Percentiles rank a stretch among this genome's conserved stretches.
phyloP scores from a whole-genome alignment of 176 grass and related monocot genomes.

The Raddia distichophylla region DNA sequence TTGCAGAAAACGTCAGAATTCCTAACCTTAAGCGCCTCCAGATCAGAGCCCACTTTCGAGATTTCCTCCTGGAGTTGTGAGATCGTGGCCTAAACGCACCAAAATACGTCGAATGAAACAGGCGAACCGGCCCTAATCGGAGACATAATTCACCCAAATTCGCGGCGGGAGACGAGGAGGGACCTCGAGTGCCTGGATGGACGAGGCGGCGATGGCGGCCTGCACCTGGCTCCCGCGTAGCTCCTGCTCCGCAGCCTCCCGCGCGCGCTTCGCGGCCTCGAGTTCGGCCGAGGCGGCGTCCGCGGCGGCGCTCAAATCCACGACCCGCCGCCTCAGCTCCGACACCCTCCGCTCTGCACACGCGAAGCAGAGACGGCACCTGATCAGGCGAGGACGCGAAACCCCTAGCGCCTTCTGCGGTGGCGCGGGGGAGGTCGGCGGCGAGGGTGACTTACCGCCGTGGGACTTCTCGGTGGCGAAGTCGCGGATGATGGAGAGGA shows the following conservation, averaged over 20 bases:
- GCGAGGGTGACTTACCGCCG: conserved; percentile 44
- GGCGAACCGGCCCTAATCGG: background rate
- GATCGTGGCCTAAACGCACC: conserved; percentile 55
- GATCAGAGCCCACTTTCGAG: conserved; percentile 45
- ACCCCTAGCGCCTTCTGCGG: background rate
- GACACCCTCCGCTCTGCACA: conserved; percentile 62
- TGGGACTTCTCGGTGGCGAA: conserved; percentile 73
- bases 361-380: background rate
- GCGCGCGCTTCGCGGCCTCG: conserved; percentile 54
- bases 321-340: conserved; percentile 63
- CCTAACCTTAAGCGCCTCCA: conserved; percentile 67
- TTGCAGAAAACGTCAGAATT: background rate
- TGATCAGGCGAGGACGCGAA: background rate
- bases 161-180: background rate
- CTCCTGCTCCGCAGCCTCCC: conserved; percentile 61
- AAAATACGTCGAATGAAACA: background rate
- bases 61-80: conserved; percentile 62
- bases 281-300: conserved; percentile 54
- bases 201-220: conserved; percentile 52
- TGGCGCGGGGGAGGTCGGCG: too few relatives aligned
- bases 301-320: conserved; percentile 38
- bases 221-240: conserved; percentile 61
- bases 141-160: background rate
- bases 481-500: conserved; percentile 75
- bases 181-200: conserved; percentile 61